Evolutionary conservation across 2,329 filamentous ascomycete genomes (phyloP).

Genomic region (Penicillium sp.): DNA sequence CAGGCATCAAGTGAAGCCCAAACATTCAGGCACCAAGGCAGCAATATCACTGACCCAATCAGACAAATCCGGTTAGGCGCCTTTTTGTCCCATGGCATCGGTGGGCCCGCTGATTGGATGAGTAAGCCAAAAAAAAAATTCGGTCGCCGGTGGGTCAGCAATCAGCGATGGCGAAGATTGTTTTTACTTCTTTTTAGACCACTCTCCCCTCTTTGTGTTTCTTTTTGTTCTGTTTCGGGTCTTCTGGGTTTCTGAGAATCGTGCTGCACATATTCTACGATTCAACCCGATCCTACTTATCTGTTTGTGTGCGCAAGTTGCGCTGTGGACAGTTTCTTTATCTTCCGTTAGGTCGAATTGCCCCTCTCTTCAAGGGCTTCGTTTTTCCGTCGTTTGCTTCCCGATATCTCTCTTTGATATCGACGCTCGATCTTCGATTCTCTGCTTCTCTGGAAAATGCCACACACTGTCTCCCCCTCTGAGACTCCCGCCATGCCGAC

Average conservation of each 20-base stretch:
- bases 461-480: slow-evolving; percentile 37
- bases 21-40: background rate
- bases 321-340: slow-evolving; percentile 1
- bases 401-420: slow-evolving; percentile 11
- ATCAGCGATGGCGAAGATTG: slow-evolving; percentile 4
- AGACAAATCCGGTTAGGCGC: background rate
- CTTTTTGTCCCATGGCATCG: slow-evolving; percentile 2
- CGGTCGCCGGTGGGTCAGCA: slow-evolving; percentile 3
- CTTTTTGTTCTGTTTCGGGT: slow-evolving; percentile 5
- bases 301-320: slow-evolving; percentile 5
- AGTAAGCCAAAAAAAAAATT: slow-evolving; percentile 7
- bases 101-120: slow-evolving; percentile 6
- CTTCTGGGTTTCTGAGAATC: slow-evolving; percentile 3
- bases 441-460: slow-evolving; percentile 33
- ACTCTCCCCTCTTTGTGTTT: slow-evolving; percentile 11
- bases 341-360: slow-evolving; percentile 5
- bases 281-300: background rate
- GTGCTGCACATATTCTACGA: slow-evolving; percentile 5
- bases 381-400: background rate
- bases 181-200: slow-evolving; percentile 2
- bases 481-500: slow-evolving; percentile 35
- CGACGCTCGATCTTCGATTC: slow-evolving; percentile 5
- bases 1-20: background rate
- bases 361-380: slow-evolving; percentile 6
- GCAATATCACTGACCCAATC: background rate